Percentiles rank a stretch among this genome's conserved stretches.
phyloP scores from a whole-genome alignment of 2,329 filamentous ascomycete species.

The Teratosphaeria destructans region DNA sequence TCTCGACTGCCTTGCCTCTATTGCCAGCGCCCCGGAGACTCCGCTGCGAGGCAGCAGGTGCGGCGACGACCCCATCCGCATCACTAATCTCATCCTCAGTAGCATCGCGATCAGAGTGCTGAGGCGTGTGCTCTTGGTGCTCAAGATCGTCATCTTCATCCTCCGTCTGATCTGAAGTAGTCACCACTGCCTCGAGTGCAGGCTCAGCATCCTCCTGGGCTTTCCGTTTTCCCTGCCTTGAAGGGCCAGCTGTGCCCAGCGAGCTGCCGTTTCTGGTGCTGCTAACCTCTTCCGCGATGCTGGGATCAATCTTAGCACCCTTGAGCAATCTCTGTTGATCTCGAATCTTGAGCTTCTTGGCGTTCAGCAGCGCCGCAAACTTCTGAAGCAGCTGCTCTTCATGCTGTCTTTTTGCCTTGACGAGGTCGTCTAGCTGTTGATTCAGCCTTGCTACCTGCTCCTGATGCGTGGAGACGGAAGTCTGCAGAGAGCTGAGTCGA shows the following conservation, averaged over 20 bases:
- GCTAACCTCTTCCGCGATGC: constrained; percentile 30
- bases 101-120: constrained; percentile 13
- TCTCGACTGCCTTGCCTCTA: neutral
- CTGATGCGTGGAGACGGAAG: constrained; percentile 38
- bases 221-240: constrained; percentile 25
- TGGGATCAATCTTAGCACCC: constrained; percentile 51
- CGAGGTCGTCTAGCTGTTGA: constrained; percentile 55
- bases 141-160: constrained; percentile 31
- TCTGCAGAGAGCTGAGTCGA: constrained; percentile 31
- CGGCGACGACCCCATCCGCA: constrained; percentile 4
- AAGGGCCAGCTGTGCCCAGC: constrained; percentile 14
- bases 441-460: constrained; percentile 48
- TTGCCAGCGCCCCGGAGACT: neutral
- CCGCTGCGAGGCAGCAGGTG: neutral
- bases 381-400: constrained; percentile 59
- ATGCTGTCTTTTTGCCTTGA: constrained; percentile 54
- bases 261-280: constrained; percentile 4
- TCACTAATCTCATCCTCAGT: constrained; percentile 18
- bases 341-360: constrained; percentile 71
- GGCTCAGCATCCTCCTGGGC: constrained; percentile 26
- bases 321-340: constrained; percentile 57
- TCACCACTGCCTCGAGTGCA: constrained; percentile 38
- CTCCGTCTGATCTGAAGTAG: constrained; percentile 32
- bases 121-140: constrained; percentile 12
- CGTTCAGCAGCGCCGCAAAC: constrained; percentile 60